Evolutionary conservation across 1,284 basidiomycete species (phyloP), one percentile per base, ranked within the genome.

Genomic region (Coriolopsis trogii): DNA sequence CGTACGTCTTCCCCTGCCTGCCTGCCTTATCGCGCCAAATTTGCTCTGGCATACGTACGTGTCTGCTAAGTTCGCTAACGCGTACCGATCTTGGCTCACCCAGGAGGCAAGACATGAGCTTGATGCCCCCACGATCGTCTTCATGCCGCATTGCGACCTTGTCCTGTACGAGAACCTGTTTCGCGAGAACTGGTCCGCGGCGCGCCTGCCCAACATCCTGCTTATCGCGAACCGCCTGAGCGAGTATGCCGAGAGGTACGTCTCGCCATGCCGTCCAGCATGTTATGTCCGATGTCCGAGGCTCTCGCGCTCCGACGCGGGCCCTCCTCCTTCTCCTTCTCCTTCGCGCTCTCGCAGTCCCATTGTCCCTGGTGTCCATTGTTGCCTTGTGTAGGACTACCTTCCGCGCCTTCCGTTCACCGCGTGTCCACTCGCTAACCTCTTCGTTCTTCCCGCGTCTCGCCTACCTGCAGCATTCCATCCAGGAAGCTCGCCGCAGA

Each of bases 81-180:
- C 30, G 46, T 18, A 16, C 46, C 37, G n/a, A 20, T n/a, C 16
- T 55, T 34, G 23, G 26, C 20, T 9, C 34, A 15, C 41, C 16
- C 63, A 73, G 70, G 58, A 70, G 38, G 71, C 65, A 18, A 62
- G 60, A 41, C 67, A 72, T 52, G 54, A 40, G 39, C 51, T 70
- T 18, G 49, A 58, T 26, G 53, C 55, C 25, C 79, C 81, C 55
- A 88, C 85, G 41, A 72, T 90, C 49, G 73, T 83, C 47, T 89
- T 81, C 70, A 89, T 89, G 87, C 88, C 87, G 26, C 87, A 90
- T 65, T 90, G 88, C 63, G 86, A 88, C 64, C 63, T 85, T 63
- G 74, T 76, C 51, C 73, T 90, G 23, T 89, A 89, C 68, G 85
- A 90, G 63, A 75, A 70, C 56, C 63, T 89, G 41, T 67, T 90